Conservation (phyloP, 768 basidiomycete species). For the Phaffia australis region DNA sequence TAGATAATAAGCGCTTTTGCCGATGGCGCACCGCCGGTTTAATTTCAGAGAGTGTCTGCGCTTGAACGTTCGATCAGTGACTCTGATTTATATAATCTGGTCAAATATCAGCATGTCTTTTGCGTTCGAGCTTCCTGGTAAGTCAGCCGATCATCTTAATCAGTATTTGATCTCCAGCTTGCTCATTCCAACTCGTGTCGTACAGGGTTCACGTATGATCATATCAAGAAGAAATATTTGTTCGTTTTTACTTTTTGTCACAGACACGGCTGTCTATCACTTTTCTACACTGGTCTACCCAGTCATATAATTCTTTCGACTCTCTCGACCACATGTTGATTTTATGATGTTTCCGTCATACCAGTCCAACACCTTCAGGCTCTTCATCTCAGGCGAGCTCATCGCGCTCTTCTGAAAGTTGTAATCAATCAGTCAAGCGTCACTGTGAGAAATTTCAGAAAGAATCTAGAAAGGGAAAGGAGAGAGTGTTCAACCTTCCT, state of each 20-base stretch:
- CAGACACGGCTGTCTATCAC: neutral
- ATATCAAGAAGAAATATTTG: slow-evolving; percentile 22
- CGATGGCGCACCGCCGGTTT: too few relatives aligned
- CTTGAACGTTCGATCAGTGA: too few relatives aligned
- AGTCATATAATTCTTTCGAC: neutral
- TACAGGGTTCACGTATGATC: neutral
- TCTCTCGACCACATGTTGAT: neutral
- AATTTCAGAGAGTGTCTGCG: too few relatives aligned
- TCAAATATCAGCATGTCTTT: slow-evolving; percentile 8
- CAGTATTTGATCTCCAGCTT: neutral
- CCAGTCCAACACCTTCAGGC: neutral
- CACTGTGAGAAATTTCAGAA: too few relatives aligned
- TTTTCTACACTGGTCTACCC: neutral
- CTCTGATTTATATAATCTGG: neutral
- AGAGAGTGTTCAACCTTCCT: too few relatives aligned
- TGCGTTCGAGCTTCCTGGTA: slow-evolving; percentile 14
- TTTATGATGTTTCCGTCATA: neutral
- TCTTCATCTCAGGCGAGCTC: neutral
- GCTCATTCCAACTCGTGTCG: neutral
- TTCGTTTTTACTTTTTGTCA: neutral
- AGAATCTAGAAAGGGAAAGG: too few relatives aligned
- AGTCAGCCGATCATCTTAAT: neutral
- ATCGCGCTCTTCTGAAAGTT: too few relatives aligned
- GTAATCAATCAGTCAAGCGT: too few relatives aligned
- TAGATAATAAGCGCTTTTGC: too few relatives aligned